Evolutionary conservation across 169 alveolate genomes (phyloP), one percentile per base, ranked within the genome.

Genomic region (Amoebophrya sp.): DNA sequence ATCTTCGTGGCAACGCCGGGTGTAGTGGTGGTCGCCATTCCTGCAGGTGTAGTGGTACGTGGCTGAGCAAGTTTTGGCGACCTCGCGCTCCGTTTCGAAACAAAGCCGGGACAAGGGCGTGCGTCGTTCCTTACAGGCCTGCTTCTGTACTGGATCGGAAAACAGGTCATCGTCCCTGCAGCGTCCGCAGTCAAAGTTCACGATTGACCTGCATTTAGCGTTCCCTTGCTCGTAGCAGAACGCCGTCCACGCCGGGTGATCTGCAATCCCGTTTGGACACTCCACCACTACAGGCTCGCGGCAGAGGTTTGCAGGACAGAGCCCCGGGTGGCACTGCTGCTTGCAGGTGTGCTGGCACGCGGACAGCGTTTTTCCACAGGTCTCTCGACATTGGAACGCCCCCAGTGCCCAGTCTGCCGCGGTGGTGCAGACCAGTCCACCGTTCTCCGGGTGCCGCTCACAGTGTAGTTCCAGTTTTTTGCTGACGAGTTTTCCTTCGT

Each of bases 401-500:
- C 83, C 83, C 83, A 2, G 83, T 25, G 1, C 83, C 83, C 83
- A 66, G 35, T 66, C 83, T 3, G 83, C 83, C 32, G 83, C 83
- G 32, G 83, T 66, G 2, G 12, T 25, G 83, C 83, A 66, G 10
- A 66, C 12, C 1, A 66, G 83, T 2, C 18, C 32, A 2, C 18
- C 83, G 83, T 66, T 66, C 38, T 66, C 83, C 83, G 83, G 83
- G 83, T 66, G 83, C 83, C 83, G 83, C 83, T 2, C 32, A 66
- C 83, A 66, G 18, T 2, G 18, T 2, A 66, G 83, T 1, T 2
- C 35, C 2, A 66, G 83, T 25, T 25, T 66, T 0, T 25, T 2
- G 1, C 83, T 25, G 35, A 66, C 35, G 32, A 66, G 18, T 0
- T n/a, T 66, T 2, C 83, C 32, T 2, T 2, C 83, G 32, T 66